Evolutionary conservation across 1,284 basidiomycete species (phyloP), one percentile per base, ranked within the genome.

Genomic region (Apiotrichum gamsii): DNA sequence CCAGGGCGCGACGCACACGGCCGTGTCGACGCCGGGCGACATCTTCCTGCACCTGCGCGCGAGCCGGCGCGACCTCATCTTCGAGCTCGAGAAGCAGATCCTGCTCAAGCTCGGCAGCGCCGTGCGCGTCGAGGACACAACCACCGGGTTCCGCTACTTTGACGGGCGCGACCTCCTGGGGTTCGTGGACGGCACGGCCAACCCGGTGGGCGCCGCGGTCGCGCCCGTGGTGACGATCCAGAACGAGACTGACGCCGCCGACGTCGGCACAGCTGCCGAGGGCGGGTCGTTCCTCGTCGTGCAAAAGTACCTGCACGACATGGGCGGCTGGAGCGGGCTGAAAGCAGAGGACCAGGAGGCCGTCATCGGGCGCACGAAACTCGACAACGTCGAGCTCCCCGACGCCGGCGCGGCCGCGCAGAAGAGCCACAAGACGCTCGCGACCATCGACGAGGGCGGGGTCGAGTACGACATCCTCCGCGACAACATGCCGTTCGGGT

Each of bases 401-500:
- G 53, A 54, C 35, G 30, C 42, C 43, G 24, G 39, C 5, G 46
- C 32, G 2, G 33, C 35, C 20, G 40, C 31, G 13, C 53, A 54
- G 29, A 54, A 54, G 46, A 43, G 46, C 8, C 53, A 54, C 49
- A 51, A 51, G 46, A 45, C 47, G 49, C 49, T 54, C 16, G 43
- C 24, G 19, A 49, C 46, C 9, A 44, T 54, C 25, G 46, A 43
- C 32, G 34, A 43, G 19, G 9, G 45, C 15, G 53, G 53, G n/a
- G 29, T 18, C 19, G 43, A 45, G 37, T 40, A 36, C 39, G 53
- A 54, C 38, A 54, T 54, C n/a, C 43, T 54, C 18, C 53, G 53
- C 29, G 53, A 54, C 46, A 54, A 54, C 46, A 51, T 54, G 49
- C 53, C 53, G 8, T 54, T 54, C 31, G 53, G 53, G 3, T 24